Evolutionary conservation across 345 rosid genomes (phyloP).

Genomic region (Eucalyptus fibrosa): DNA sequence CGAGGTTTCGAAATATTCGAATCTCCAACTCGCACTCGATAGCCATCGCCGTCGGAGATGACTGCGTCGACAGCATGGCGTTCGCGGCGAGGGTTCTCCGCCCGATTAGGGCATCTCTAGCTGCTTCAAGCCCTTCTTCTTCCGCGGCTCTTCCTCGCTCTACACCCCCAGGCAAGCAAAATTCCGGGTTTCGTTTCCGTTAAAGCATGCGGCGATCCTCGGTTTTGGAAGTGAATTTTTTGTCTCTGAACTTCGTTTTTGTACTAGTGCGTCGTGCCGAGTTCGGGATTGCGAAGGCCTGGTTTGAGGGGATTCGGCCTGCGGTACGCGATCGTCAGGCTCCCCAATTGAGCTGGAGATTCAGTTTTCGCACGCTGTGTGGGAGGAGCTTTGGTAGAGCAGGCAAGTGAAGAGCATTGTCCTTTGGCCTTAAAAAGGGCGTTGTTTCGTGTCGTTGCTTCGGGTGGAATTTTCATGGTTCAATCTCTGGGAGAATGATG

Average conservation of each 20-base stretch:
- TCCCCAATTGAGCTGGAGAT: neutral
- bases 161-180: neutral
- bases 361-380: neutral
- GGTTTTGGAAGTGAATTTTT: neutral
- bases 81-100: neutral
- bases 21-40: neutral
- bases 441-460: neutral
- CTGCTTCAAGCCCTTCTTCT: neutral
- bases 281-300: neutral
- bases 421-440: neutral
- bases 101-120: neutral
- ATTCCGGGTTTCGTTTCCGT: neutral
- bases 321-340: neutral
- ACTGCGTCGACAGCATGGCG: neutral
- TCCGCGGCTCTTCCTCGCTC: neutral
- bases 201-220: neutral
- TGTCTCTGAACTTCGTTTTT: neutral
- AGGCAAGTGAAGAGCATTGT: neutral
- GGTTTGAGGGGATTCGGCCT: slow-evolving; percentile 2
- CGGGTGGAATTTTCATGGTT: neutral
- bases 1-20: neutral
- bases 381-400: neutral
- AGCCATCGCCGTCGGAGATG: neutral
- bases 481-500: neutral
- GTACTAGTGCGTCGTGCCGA: neutral